A percentile compares a stretch with the other conserved stretches of the same genome.
phyloP scores from a whole-genome alignment of 1,284 basidiomycete genomes.

The Ceratobasidium papillatum region DNA sequence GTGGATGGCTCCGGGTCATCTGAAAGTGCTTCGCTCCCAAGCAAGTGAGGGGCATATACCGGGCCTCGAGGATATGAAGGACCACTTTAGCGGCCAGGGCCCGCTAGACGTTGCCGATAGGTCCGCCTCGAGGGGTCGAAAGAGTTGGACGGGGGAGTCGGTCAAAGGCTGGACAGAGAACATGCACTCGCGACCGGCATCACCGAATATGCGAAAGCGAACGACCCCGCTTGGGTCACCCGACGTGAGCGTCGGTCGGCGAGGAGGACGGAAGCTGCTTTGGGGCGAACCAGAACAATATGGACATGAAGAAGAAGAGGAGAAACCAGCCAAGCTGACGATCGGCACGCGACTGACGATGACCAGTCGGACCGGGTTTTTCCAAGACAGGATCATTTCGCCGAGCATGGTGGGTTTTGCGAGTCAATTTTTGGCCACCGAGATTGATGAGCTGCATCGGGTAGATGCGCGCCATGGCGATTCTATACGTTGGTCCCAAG shows the following conservation, averaged over 20 bases:
- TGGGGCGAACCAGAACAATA: constrained; percentile 30
- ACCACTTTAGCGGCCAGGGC: constrained; percentile 86
- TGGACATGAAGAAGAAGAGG: constrained; percentile 39
- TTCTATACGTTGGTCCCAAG: constrained; percentile 93
- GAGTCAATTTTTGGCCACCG: constrained; percentile 73
- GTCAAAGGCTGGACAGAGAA: constrained; percentile 33
- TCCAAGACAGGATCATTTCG: constrained; percentile 90
- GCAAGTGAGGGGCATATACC: constrained; percentile 71
- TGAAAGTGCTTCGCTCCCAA: constrained; percentile 81
- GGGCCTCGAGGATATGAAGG: constrained; percentile 72
- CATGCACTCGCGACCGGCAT: constrained; percentile 2
- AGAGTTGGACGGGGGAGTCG: constrained; percentile 52
- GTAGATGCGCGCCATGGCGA: constrained; percentile 98
- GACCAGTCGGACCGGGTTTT: constrained; percentile 94
- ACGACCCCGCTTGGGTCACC: constrained; percentile 12
- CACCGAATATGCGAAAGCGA: neutral
- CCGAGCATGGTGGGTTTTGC: constrained; percentile 87
- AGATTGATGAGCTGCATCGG: constrained; percentile 66
- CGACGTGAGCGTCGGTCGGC: constrained; percentile 34
- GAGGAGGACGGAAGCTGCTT: constrained; percentile 41
- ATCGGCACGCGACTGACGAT: constrained; percentile 91
- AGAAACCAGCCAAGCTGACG: constrained; percentile 53
- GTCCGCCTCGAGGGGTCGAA: constrained; percentile 51
- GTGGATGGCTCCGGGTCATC: constrained; percentile 93
- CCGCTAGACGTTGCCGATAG: constrained; percentile 85